These are phyloP conservation scores for Ophiostoma sp. DNA, from an alignment of 2,329 filamentous ascomycete genomes.

Conservation along the genomic window DNA sequence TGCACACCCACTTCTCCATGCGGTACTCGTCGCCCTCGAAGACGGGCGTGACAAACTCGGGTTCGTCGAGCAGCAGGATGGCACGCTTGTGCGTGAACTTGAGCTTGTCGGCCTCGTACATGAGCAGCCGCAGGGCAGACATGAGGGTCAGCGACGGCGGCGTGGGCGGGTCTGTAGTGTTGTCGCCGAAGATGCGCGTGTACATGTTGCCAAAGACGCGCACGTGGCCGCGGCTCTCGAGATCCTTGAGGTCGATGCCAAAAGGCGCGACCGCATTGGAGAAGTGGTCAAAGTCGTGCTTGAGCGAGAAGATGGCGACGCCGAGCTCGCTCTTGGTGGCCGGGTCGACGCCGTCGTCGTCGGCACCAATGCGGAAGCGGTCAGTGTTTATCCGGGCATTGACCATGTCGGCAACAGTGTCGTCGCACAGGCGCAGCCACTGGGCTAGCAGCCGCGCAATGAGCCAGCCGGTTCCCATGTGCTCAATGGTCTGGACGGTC, in stretches of 20 bases:
- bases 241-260: constrained; percentile 23
- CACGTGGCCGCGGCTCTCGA: constrained; percentile 23
- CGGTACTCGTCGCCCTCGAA: constrained; percentile 11
- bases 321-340: constrained; percentile 20
- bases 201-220: constrained; percentile 23
- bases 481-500: constrained; percentile 10
- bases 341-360: constrained; percentile 19
- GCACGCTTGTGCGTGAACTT: constrained; percentile 16
- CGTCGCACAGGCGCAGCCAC: constrained; percentile 13
- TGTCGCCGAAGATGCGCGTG: constrained; percentile 16
- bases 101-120: constrained; percentile 20
- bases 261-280: constrained; percentile 19
- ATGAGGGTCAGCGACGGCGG: constrained; percentile 17
- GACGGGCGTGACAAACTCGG: constrained; percentile 22
- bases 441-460: constrained; percentile 10
- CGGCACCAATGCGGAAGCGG: constrained; percentile 17
- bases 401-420: constrained; percentile 3
- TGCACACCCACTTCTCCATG: constrained; percentile 20
- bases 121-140: constrained; percentile 22
- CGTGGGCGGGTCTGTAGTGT: background rate
- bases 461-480: constrained; percentile 14
- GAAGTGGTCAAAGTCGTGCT: constrained; percentile 24
- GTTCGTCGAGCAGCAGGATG: constrained; percentile 25
- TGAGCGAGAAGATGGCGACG: constrained; percentile 24
- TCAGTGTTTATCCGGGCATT: constrained; percentile 10